Evolutionary conservation across 2,329 filamentous ascomycete genomes (phyloP).

Genomic region (Phaeosphaeria sp.): DNA sequence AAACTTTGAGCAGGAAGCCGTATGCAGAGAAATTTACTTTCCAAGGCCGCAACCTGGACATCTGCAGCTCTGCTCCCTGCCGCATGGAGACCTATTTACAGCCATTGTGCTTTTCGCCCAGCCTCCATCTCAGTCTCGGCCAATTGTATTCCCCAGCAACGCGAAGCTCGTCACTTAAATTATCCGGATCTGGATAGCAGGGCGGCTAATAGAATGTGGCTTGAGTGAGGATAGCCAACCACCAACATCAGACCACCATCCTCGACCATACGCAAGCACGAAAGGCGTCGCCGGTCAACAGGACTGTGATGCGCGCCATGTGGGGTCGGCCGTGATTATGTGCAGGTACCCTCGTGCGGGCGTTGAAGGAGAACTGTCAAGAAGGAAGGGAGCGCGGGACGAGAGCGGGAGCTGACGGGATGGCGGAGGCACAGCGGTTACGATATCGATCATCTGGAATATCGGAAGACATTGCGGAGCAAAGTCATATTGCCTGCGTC

Average conservation of each 20-base stretch:
- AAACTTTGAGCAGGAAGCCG: conserved; percentile 19
- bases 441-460: conserved; percentile 10
- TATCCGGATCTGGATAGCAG: conserved; percentile 33
- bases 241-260: conserved; percentile 29
- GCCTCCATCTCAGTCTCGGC: conserved; percentile 11
- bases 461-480: background rate
- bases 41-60: conserved; percentile 12
- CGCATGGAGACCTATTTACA: conserved; percentile 42
- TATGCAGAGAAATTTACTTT: conserved; percentile 25
- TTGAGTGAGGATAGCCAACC: conserved; percentile 24
- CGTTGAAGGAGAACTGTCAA: conserved; percentile 18
- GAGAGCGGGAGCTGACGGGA: conserved; percentile 16
- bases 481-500: background rate
- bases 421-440: conserved; percentile 37
- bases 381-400: conserved; percentile 17
- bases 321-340: conserved; percentile 31
- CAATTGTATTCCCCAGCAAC: conserved; percentile 23
- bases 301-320: conserved; percentile 21
- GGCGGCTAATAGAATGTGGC: conserved; percentile 46
- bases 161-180: conserved; percentile 34
- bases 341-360: conserved; percentile 24
- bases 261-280: conserved; percentile 6
- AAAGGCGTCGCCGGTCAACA: conserved; percentile 18
- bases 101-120: conserved; percentile 26
- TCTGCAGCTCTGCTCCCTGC: conserved; percentile 29